Base-by-base conservation (phyloP, 768 basidiomycete species). In the Tylopilus plumbeoviolaceoides region DNA sequence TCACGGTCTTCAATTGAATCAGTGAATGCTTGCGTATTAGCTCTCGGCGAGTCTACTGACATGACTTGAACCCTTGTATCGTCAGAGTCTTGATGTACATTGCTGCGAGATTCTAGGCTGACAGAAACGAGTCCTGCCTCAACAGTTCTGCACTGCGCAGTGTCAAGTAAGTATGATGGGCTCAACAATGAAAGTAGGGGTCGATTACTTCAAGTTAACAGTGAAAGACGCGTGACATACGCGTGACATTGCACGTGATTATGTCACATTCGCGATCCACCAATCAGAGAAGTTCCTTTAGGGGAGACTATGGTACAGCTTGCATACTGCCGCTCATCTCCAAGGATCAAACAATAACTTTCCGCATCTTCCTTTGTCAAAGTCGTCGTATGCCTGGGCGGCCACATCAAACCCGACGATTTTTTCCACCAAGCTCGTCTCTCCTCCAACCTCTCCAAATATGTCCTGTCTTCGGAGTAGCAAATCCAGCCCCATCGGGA, bases 1-100 rank as follows among this genome's bases (percentile, higher is more conserved):
- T 92, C 90, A 55, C 88, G 82, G 66, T 91, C 88, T 90, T 59
- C 54, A 20, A 30, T 35, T 20, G 33, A 55, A 54, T 63, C 38
- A 50, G 49, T 20, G 23, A 44, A 40, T 17, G 44, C 20, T 10
- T n/a, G 27, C 20, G 12, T 8, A 35, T 15, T 28, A 8, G 9
- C 23, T 47, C 36, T 42, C 10, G 18, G 33, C 33, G 30, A 42
- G 39, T 48, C 38, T 21, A 69, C 80, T 61, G 65, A 89, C 88
- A 99, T n/a, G 94, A 97, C 73, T 99, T 99, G 81, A 99, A 98
- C 54, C 95, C 95, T 70, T 92, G 87, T 53, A 94, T 88, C 1
- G 91, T 92, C 28, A 93, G 72, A 18, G 91, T 91, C 67, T 93
- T 91, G 70, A 93, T 92, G 64, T 84, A 85, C 88, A 90, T 90